Percentiles rank a stretch among this genome's conserved stretches.
These are phyloP conservation scores for Agrocybe pediades DNA, from an alignment of 768 basidiomycete genomes.

Conservation along the genomic window DNA sequence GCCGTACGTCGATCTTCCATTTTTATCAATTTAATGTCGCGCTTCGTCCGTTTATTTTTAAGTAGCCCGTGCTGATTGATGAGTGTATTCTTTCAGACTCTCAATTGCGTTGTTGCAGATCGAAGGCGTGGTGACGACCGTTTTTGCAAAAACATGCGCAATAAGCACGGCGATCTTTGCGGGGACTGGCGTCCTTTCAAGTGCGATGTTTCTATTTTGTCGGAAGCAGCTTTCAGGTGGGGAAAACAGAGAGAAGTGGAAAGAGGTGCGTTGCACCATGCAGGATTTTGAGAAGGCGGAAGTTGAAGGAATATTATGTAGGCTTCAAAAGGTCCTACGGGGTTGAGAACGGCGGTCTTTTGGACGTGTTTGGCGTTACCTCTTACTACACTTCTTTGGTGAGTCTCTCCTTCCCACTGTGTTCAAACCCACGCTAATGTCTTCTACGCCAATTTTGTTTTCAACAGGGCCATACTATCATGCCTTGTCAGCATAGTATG, in stretches of 20 bases:
- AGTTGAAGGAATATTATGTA: too few species aligned
- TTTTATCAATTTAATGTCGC: background rate
- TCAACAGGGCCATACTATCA: conserved; percentile 5
- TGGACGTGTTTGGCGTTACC: conserved; percentile 13
- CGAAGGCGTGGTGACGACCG: conserved; percentile 5
- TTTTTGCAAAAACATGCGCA: conserved; percentile 8
- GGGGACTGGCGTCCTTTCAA: conserved; percentile 5
- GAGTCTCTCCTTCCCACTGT: background rate
- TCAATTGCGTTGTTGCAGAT: conserved; percentile 12
- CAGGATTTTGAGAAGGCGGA: too few species aligned
- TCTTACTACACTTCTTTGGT: conserved; percentile 9
- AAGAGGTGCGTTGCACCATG: conserved; percentile 8
- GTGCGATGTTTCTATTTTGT: conserved; percentile 7
- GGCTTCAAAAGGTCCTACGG: conserved; percentile 3
- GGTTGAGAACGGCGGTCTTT: conserved; percentile 5
- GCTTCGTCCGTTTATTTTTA: background rate
- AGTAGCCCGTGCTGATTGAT: too few species aligned
- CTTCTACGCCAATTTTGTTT: background rate
- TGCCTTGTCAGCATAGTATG: conserved; percentile 6
- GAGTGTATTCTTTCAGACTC: too few species aligned
- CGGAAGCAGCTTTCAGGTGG: conserved; percentile 3
- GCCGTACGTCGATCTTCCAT: conserved; percentile 5
- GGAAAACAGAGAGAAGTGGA: conserved; percentile 5
- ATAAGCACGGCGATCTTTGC: conserved; percentile 11
- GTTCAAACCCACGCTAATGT: background rate